These are phyloP conservation scores for Crotalaria pallida DNA, from an alignment of 306 rosid species.

Conservation along the genomic window DNA sequence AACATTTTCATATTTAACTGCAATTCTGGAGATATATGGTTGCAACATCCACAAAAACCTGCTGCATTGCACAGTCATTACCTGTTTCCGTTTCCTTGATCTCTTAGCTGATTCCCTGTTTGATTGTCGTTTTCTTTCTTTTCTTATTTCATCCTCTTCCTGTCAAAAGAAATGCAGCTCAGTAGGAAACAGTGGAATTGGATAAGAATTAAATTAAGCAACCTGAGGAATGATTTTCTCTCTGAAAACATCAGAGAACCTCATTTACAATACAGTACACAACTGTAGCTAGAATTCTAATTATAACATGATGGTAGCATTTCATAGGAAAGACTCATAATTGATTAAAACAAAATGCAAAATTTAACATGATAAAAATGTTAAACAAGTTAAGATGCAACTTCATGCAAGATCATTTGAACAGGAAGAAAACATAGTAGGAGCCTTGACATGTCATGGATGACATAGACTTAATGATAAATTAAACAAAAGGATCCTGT, in stretches of 20 bases:
- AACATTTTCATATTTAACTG: not conserved
- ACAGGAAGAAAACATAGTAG: not conserved
- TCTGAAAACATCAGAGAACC: not conserved
- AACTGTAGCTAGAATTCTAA: not conserved
- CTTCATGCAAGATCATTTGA: not conserved
- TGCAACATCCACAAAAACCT: not conserved
- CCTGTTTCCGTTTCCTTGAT: conserved; percentile 56
- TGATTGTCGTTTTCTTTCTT: conserved; percentile 51
- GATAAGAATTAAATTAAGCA: not conserved
- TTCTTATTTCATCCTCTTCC: conserved; percentile 42
- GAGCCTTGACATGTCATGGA: not conserved
- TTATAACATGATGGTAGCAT: not conserved
- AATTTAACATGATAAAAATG: not conserved
- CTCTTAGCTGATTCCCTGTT: conserved; percentile 62
- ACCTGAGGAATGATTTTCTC: not conserved
- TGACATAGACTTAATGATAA: not conserved
- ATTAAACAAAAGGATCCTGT: not conserved
- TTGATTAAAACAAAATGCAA: not conserved
- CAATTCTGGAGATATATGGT: not conserved
- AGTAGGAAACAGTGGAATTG: conserved; percentile 1
- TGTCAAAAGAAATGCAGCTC: conserved; percentile 25
- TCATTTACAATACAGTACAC: not conserved
- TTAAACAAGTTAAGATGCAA: not conserved
- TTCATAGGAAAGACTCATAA: not conserved
- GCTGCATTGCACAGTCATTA: not conserved